phyloP scores from a whole-genome alignment of 1,139 yeast species.

The Pichia sp. region DNA sequence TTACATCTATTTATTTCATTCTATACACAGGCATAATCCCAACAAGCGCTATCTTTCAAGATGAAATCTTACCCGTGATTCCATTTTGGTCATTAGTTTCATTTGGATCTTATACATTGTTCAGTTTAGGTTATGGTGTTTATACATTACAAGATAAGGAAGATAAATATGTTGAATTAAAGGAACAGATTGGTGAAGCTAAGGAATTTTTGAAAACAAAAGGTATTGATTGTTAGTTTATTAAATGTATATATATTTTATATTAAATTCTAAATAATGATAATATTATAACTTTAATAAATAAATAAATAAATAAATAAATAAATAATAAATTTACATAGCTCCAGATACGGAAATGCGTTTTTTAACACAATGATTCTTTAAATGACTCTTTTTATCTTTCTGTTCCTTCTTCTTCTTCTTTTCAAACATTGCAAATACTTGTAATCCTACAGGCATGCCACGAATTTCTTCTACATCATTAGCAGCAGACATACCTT shows the following conservation, averaged over 20 bases:
- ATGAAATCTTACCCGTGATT: slow-evolving; percentile 56
- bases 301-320: background rate
- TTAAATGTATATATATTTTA: background rate
- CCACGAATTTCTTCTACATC: slow-evolving; percentile 41
- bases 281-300: background rate
- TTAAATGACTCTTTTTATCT: background rate
- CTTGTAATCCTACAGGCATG: slow-evolving; percentile 70
- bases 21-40: slow-evolving; percentile 52
- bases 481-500: slow-evolving; percentile 16
- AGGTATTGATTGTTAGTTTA: slow-evolving; percentile 40
- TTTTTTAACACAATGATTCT: background rate
- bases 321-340: background rate
- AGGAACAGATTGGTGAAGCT: slow-evolving; percentile 61
- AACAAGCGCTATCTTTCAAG: slow-evolving; percentile 40
- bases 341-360: background rate
- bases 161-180: slow-evolving; percentile 58
- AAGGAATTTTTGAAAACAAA: slow-evolving; percentile 50
- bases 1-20: slow-evolving; percentile 49
- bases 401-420: slow-evolving; percentile 39
- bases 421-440: slow-evolving; percentile 78
- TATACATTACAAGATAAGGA: slow-evolving; percentile 68
- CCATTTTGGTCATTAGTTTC: slow-evolving; percentile 71
- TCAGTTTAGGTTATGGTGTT: slow-evolving; percentile 47
- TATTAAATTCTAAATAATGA: background rate
- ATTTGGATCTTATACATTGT: slow-evolving; percentile 61